Evolutionary conservation across 1,139 yeast species (phyloP).

Genomic region (Citeromyces siamensis): DNA sequence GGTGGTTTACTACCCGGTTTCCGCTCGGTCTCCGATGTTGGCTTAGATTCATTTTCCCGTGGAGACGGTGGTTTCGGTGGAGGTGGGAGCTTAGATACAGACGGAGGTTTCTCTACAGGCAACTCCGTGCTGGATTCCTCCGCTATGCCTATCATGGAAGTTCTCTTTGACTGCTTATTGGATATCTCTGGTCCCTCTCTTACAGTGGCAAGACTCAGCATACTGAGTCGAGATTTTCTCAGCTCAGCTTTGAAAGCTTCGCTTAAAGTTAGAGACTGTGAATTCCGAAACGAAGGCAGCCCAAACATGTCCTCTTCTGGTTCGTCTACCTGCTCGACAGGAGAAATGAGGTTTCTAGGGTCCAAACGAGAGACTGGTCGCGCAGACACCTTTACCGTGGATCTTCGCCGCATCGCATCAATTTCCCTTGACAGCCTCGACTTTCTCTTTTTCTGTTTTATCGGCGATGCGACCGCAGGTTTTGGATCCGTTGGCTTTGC

Average conservation of each 20-base stretch:
- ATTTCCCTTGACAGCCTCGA: slow-evolving; percentile 4
- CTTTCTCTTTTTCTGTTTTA: slow-evolving; percentile 2
- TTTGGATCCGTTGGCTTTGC: not conserved
- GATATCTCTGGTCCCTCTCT: not conserved
- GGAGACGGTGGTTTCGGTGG: not conserved
- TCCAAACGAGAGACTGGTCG: slow-evolving; percentile 66
- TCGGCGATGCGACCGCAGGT: no score
- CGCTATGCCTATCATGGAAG: not conserved
- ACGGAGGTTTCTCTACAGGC: not conserved
- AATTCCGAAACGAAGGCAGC: not conserved
- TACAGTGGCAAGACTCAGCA: slow-evolving; percentile 5
- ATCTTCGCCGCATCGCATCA: slow-evolving; percentile 7
- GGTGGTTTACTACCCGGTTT: slow-evolving; percentile 3
- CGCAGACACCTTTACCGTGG: slow-evolving; percentile 17
- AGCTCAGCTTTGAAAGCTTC: slow-evolving; percentile 10
- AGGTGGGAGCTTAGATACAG: not conserved
- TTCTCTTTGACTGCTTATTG: not conserved
- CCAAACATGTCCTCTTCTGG: slow-evolving; percentile 5
- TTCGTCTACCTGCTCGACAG: slow-evolving; percentile 10
- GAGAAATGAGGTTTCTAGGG: slow-evolving; percentile 27
- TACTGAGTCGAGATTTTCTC: slow-evolving; percentile 11
- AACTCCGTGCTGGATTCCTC: no score
- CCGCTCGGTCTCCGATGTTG: no score
- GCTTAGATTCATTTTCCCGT: no score
- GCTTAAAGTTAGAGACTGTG: slow-evolving; percentile 1